phyloP scores from a whole-genome alignment of 441 rosid species.

The Breynia disticha region DNA sequence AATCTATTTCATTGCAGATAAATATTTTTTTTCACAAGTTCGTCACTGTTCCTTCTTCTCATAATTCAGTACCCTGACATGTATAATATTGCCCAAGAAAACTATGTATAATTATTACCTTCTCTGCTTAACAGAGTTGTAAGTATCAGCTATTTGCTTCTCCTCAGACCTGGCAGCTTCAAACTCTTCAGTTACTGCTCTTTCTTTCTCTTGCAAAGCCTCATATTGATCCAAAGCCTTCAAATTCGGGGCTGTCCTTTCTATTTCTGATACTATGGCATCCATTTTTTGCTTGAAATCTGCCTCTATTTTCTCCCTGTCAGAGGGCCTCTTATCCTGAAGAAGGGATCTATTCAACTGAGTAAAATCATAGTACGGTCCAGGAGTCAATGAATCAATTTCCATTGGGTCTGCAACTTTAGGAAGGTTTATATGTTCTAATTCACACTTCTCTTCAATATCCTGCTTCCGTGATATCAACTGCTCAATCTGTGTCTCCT shows the following conservation, averaged over 20 bases:
- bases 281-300: slow-evolving; percentile 84
- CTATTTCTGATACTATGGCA: slow-evolving; percentile 58
- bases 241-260: slow-evolving; percentile 90
- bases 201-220: slow-evolving; percentile 83
- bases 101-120: slow-evolving; percentile 30
- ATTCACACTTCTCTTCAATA: slow-evolving; percentile 74
- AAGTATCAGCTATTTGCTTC: slow-evolving; percentile 78
- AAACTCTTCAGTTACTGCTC: slow-evolving; percentile 64
- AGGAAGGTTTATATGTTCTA: slow-evolving; percentile 76
- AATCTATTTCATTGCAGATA: no score
- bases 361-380: slow-evolving; percentile 71
- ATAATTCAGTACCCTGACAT: neutral
- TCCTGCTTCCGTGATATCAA: slow-evolving; percentile 65
- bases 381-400: slow-evolving; percentile 42
- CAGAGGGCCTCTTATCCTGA: slow-evolving; percentile 67
- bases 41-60: neutral
- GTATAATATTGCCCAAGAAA: neutral
- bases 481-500: slow-evolving; percentile 79
- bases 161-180: slow-evolving; percentile 87
- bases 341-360: slow-evolving; percentile 69
- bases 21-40: neutral
- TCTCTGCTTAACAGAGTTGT: slow-evolving; percentile 66
- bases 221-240: slow-evolving; percentile 95
- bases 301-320: slow-evolving; percentile 66
- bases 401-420: slow-evolving; percentile 68